Evolutionary conservation across 208 protist genomes (phyloP).

Genomic region (Trichomonas vaginalis): DNA sequence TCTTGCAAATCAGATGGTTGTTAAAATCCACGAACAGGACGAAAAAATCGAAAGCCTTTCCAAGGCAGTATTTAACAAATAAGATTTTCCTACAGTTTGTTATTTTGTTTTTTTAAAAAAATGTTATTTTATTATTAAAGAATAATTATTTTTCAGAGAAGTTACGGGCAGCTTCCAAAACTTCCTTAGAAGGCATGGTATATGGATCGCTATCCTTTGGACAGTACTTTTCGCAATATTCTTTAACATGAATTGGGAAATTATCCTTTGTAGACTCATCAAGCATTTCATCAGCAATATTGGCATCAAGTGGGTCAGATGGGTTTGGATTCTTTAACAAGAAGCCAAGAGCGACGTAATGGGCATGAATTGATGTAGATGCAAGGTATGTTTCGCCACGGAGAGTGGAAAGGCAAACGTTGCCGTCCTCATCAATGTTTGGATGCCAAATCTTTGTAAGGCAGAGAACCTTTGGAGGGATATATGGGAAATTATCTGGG

Average conservation of each 20-base stretch:
- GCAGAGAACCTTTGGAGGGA: background rate
- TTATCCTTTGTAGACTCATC: no score
- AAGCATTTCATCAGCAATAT: background rate
- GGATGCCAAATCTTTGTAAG: background rate
- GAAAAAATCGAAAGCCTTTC: no score
- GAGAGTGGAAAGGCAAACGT: background rate
- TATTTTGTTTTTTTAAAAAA: no score
- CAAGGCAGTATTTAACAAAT: no score
- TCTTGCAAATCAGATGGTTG: no score
- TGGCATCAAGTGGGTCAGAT: background rate
- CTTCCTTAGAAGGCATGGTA: no score
- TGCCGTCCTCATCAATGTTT: background rate
- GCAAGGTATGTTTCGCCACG: background rate
- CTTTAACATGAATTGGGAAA: background rate
- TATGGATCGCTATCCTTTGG: no score
- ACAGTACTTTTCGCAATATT: background rate
- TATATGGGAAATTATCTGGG: background rate
- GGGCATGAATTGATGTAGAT: background rate
- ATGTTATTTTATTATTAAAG: no score
- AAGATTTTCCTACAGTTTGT: no score
- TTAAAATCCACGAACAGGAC: no score
- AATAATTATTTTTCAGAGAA: no score
- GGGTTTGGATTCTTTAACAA: background rate
- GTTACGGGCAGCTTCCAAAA: no score
- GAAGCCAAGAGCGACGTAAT: background rate